A percentile compares a stretch with the other conserved stretches of the same genome.
Conservation (phyloP, 2,329 filamentous ascomycete genomes). For the Immersiporthe knoxdaviesiana region DNA sequence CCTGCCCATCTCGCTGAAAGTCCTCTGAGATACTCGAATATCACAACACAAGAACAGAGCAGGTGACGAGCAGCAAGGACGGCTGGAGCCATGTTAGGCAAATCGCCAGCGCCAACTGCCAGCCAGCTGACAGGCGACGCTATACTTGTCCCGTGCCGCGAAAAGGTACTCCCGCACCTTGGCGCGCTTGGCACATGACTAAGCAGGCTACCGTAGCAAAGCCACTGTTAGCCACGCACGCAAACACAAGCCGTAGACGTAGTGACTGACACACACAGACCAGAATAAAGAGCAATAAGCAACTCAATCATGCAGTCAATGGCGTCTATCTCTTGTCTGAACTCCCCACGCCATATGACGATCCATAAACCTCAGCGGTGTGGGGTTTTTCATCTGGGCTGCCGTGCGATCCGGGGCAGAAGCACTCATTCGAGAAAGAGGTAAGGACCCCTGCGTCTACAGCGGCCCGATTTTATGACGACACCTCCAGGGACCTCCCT, state of each 20-base stretch:
- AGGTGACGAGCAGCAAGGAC: neutral
- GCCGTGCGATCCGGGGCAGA: neutral
- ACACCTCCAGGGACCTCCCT: neutral
- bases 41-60: neutral
- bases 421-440: conserved; percentile 4
- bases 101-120: neutral
- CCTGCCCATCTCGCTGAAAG: neutral
- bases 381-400: neutral
- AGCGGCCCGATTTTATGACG: conserved; percentile 12
- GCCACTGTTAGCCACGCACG: neutral
- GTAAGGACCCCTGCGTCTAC: conserved; percentile 10
- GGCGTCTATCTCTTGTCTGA: neutral
- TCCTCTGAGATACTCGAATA: too few species aligned
- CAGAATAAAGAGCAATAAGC: too few species aligned
- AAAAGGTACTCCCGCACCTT: neutral
- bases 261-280: too few species aligned
- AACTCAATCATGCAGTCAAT: too few species aligned
- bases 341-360: neutral
- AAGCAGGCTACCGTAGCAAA: neutral
- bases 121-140: neutral
- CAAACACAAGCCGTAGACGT: neutral
- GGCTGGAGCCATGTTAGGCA: neutral
- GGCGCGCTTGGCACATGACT: neutral
- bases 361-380: neutral
- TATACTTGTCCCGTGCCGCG: neutral